Base-by-base conservation (phyloP, 2,329 filamentous ascomycete species). In the Plectosphaerella cucumerina region DNA sequence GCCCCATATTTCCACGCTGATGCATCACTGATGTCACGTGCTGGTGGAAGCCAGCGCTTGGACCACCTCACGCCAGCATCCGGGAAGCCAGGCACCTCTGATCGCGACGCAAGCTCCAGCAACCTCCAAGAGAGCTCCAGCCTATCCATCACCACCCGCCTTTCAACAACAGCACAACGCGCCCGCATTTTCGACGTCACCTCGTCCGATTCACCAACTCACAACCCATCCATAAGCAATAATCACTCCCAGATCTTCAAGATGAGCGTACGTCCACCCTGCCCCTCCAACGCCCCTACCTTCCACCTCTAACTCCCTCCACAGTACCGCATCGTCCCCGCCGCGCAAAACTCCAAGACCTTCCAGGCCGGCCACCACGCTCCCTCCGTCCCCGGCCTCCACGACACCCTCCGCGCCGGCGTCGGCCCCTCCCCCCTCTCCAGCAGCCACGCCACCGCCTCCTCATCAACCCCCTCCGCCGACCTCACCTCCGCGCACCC, bases 401-500 rank as follows among this genome's bases (percentile, higher is more conserved):
- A 95, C 79, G 94, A 97, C 76, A 92, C 89, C 17, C 87, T 99
- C 61, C 92, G 94, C 65, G 78, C 86, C 56, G 91, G 92, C 71
- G 80, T 96, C 58, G 84, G 84, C 60, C 85, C 83, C n/a, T 75
- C 75, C 44, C 66, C 81, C 47, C 69, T 82, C 58, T 66, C 70
- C 59, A 66, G 72, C 49, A 68, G 73, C 48, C 63, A 72, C 51
- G 64, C 70, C 53, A 48, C 65, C 60, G 57, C 63, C 44, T 61
- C 68, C 48, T 35, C 33, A 21, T 18, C 47, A 21, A 39, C 34
- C 18, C 46, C 65, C 60, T 58, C 64, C 62, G 59, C 66, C 45
- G 76, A 86, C n/a, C 73, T 81, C 56, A 89, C 85, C 35, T 72
- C 69, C 42, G 74, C 86, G 3, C 94, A 99, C 77, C 94, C 94